These are phyloP conservation scores for Aspergillus homomorphus DNA, from an alignment of 495 filamentous ascomycete species.

Conservation along the genomic window DNA sequence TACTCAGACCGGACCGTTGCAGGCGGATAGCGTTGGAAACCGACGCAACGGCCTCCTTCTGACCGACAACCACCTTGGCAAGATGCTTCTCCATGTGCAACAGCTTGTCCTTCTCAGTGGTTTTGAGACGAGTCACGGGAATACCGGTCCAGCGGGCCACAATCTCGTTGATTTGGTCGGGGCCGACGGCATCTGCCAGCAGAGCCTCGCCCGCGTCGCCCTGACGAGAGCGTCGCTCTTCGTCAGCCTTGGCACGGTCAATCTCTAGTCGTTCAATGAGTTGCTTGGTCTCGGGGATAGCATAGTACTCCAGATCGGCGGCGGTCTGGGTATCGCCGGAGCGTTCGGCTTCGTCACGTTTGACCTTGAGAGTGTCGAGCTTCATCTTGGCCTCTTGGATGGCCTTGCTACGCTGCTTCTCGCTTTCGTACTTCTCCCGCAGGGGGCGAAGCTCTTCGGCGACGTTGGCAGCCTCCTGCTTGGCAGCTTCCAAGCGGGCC, in stretches of 20 bases:
- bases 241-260: slow-evolving; percentile 75
- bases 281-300: slow-evolving; percentile 84
- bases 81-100: slow-evolving; percentile 90
- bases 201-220: slow-evolving; percentile 60
- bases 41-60: slow-evolving; percentile 88
- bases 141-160: slow-evolving; percentile 96
- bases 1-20: slow-evolving; percentile 86
- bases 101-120: slow-evolving; percentile 95
- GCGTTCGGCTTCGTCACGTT: slow-evolving; percentile 88
- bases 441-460: slow-evolving; percentile 87
- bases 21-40: slow-evolving; percentile 95
- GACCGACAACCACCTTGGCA: slow-evolving; percentile 80
- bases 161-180: slow-evolving; percentile 99
- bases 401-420: slow-evolving; percentile 80
- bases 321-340: slow-evolving; percentile 75
- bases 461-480: slow-evolving; percentile 86
- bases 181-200: slow-evolving; percentile 88
- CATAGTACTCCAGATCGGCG: slow-evolving; percentile 94
- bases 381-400: slow-evolving; percentile 97
- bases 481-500: slow-evolving; percentile 72
- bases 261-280: slow-evolving; percentile 76
- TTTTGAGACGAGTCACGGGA: slow-evolving; percentile 87
- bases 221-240: slow-evolving; percentile 58
- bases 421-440: slow-evolving; percentile 90
- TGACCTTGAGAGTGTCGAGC: slow-evolving; percentile 79